Percentiles rank a stretch among this genome's conserved stretches.
These are phyloP conservation scores for Candida koratica DNA, from an alignment of 805 yeast species.

Conservation along the genomic window DNA sequence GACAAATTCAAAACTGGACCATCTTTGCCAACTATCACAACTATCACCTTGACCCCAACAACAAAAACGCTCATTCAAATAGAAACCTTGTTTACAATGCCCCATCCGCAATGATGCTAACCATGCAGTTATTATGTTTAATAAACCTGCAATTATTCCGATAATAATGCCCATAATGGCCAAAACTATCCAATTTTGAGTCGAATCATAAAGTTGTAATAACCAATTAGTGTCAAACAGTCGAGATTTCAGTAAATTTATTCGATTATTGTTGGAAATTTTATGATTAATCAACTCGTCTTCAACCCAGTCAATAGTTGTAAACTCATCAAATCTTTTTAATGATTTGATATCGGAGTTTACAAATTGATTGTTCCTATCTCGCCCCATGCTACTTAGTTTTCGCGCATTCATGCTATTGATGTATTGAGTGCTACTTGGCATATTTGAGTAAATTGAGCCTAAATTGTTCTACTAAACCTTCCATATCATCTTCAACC, in stretches of 20 bases:
- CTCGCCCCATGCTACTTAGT: conserved; percentile 14
- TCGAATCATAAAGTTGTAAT: conserved; percentile 27
- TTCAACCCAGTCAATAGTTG: conserved; percentile 68
- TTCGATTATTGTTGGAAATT: conserved; percentile 15
- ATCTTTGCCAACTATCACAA: conserved; percentile 68
- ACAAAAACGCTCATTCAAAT: conserved; percentile 73
- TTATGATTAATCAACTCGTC: conserved; percentile 52
- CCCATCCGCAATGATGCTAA: conserved; percentile 78
- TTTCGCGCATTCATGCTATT: not conserved
- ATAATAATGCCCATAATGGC: conserved; percentile 71
- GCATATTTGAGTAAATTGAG: conserved; percentile 18
- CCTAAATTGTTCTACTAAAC: conserved; percentile 20
- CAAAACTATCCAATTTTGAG: conserved; percentile 69
- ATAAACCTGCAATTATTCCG: conserved; percentile 78
- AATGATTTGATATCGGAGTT: conserved; percentile 3
- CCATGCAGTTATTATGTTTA: conserved; percentile 83
- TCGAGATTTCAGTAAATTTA: conserved; percentile 10
- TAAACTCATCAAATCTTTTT: conserved; percentile 55
- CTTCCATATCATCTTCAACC: conserved; percentile 19
- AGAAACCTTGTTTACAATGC: conserved; percentile 64
- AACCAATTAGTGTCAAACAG: not conserved
- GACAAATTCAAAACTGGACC: conserved; percentile 47
- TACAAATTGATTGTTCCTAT: conserved; percentile 8
- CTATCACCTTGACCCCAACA: conserved; percentile 59
- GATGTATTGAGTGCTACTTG: not conserved